These are phyloP conservation scores for Diplocarpon rosae DNA, from an alignment of 2,329 filamentous ascomycete genomes.

Conservation along the genomic window DNA sequence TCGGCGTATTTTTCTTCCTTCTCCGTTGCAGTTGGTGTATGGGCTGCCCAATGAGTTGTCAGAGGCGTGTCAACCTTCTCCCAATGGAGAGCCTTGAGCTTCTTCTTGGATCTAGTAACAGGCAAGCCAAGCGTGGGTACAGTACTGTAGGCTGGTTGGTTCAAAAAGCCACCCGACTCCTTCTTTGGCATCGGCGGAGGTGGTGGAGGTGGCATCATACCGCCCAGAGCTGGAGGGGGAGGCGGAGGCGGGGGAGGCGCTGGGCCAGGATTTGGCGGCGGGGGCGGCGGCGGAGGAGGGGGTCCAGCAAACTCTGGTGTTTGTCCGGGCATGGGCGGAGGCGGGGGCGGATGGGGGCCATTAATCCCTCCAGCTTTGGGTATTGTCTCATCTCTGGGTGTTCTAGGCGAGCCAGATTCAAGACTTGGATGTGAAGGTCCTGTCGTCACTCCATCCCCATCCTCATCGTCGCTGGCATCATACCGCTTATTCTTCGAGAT, in stretches of 20 bases:
- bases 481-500: constrained; percentile 62
- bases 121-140: constrained; percentile 57
- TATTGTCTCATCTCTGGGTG: constrained; percentile 29
- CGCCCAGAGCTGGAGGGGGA: constrained; percentile 28
- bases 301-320: constrained; percentile 20
- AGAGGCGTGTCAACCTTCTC: constrained; percentile 93
- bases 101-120: constrained; percentile 90
- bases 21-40: constrained; percentile 74
- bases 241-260: constrained; percentile 36
- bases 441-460: constrained; percentile 57
- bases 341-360: constrained; percentile 28
- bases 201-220: constrained; percentile 37
- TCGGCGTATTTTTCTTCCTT: constrained; percentile 95
- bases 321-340: constrained; percentile 31
- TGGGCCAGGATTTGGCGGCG: constrained; percentile 32
- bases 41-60: constrained; percentile 84
- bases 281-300: constrained; percentile 37
- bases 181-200: constrained; percentile 55
- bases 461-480: constrained; percentile 40
- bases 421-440: constrained; percentile 66
- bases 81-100: constrained; percentile 98
- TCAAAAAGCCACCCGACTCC: constrained; percentile 66
- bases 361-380: constrained; percentile 22
- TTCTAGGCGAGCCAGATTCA: constrained; percentile 53
- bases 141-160: constrained; percentile 41